Base-by-base conservation (phyloP, 1,139 yeast genomes). In the Groenewaldozyma auringiensis region DNA sequence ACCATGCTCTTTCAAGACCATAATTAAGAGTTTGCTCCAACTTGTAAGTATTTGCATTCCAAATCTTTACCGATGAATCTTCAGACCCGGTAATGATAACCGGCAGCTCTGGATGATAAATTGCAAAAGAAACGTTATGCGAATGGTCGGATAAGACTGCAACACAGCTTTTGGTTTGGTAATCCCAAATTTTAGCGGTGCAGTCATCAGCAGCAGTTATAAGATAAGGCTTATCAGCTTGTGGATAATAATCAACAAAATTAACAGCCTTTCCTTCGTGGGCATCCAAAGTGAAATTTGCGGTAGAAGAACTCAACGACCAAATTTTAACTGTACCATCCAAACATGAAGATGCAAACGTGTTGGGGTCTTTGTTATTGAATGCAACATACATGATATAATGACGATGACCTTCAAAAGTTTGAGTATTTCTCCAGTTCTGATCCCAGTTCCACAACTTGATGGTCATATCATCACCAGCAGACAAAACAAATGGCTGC, bases 361-460 rank as follows among this genome's bases (percentile, higher is more conserved):
- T 89, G 69, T 85, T 88, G 55, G 96, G 92, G 67, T 94, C 98
- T 68, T 89, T 92, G 49, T 98, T 97, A 67, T 92, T 94, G 72
- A 92, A 87, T 44, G 92, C 88, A 46, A 92, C 80, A 50, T 88
- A 79, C 96, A 92, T 89, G 48, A 92, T 92, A 67, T 84, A 92
- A 67, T 92, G 96, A 63, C 81, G 87, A 66, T 92, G 99, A 48
- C 98, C 97, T 66, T 87, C 95, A 64, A 85, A 94, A 34, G 83
- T 79, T 66, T 86, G 96, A 63, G 87, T 92, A 58, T 83, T 70
- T 58, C 78, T 79, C 98, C 98, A 94, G 62, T 77, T 78, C 62
- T 79, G 78, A 45, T 92, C 97, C 97, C 97, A 92, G 67, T 94
- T 88, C 97, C 98, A 92, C 63, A 89, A 74, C 67, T 83, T 88